Conservation (phyloP, 495 filamentous ascomycete genomes). For the Umbilicaria muhlenbergii region DNA sequence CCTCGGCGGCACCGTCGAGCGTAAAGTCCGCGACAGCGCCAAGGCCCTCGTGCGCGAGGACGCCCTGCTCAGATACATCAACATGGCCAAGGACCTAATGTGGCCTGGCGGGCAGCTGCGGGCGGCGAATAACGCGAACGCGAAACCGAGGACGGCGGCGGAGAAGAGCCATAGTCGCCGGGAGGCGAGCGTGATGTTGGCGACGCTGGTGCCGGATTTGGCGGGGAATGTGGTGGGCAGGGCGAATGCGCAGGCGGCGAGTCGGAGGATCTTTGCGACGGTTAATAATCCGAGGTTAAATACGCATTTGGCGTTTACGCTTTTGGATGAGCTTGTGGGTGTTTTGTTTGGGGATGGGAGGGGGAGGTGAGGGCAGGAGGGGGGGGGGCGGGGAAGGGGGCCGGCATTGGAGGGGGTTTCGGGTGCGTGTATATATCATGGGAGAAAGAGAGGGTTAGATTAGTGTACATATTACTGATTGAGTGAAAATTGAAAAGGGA, state of each 20-base stretch:
- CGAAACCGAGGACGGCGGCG: conserved; percentile 43
- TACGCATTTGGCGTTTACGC: conserved; percentile 60
- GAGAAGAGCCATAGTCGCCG: conserved; percentile 52
- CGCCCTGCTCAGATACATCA: conserved; percentile 57
- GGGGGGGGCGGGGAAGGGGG: background rate
- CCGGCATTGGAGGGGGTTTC: no score
- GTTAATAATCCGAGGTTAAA: conserved; percentile 59
- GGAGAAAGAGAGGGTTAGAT: no score
- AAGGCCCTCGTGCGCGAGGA: conserved; percentile 59
- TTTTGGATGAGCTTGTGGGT: conserved; percentile 64
- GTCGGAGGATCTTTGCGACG: conserved; percentile 62
- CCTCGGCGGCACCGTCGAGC: conserved; percentile 76
- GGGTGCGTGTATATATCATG: no score
- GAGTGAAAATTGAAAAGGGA: no score
- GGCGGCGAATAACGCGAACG: conserved; percentile 30
- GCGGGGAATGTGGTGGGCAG: conserved; percentile 74
- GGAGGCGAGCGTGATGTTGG: conserved; percentile 67
- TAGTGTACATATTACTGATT: no score
- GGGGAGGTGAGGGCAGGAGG: background rate
- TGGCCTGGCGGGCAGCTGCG: conserved; percentile 56
- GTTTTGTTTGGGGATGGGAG: conserved; percentile 45
- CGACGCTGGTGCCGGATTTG: conserved; percentile 64
- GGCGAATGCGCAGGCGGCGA: conserved; percentile 70
- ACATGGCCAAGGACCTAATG: conserved; percentile 51
- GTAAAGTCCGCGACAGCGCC: conserved; percentile 74